A percentile compares a stretch with the other conserved stretches of the same genome.
These are phyloP conservation scores for Gigaspora rosea DNA, from an alignment of 192 early-diverging fungal species.

Conservation along the genomic window DNA sequence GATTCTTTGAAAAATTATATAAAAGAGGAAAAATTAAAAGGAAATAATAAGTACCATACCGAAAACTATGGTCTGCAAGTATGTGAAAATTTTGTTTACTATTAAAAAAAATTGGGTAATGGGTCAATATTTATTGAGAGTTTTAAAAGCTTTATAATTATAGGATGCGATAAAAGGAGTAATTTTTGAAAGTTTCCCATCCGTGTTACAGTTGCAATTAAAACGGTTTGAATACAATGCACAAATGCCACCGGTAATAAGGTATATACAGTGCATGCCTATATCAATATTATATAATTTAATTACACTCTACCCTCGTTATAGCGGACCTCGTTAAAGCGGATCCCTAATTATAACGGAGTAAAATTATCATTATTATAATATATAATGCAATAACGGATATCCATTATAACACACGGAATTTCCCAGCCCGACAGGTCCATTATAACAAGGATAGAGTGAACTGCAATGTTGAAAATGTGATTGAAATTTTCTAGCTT, in stretches of 20 bases:
- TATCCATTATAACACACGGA: too few species aligned
- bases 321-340: too few species aligned
- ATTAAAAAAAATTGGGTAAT: not conserved
- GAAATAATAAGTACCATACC: slow-evolving; percentile 94
- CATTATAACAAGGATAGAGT: too few species aligned
- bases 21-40: slow-evolving; percentile 88
- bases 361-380: too few species aligned
- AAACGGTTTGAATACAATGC: slow-evolving; percentile 99
- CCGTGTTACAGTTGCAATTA: slow-evolving; percentile 92
- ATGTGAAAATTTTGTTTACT: not conserved
- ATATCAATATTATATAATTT: too few species aligned
- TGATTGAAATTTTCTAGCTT: too few species aligned
- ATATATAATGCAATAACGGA: too few species aligned
- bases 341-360: too few species aligned
- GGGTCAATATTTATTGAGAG: too few species aligned
- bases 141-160: too few species aligned
- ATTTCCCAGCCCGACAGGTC: too few species aligned
- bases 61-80: slow-evolving; percentile 89
- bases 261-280: slow-evolving; percentile 42
- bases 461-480: too few species aligned
- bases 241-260: slow-evolving; percentile 87
- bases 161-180: slow-evolving; percentile 94
- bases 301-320: not conserved
- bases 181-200: slow-evolving; percentile 90
- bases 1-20: slow-evolving; percentile 93